Evolutionary conservation across 2,329 filamentous ascomycete species (phyloP), one percentile per base, ranked within the genome.

Genomic region (Phialophora verrucosa): DNA sequence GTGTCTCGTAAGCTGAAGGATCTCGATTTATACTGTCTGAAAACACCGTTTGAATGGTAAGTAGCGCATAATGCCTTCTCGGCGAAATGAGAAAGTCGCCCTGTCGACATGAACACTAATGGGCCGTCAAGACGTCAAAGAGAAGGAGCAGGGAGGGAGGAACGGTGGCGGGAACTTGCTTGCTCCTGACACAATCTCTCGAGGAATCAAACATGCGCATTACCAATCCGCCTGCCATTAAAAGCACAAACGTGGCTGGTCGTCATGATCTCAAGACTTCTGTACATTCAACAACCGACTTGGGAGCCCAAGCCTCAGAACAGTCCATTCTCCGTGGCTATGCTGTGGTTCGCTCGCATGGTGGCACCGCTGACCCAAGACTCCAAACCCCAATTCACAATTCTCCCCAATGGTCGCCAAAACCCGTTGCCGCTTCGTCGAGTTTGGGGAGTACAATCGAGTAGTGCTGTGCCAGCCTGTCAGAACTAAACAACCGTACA

Each of bases 311-410:
- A n/a, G 25, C 29, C 47, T 27, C 38, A 35, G 50, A 50, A 6
- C n/a, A 12, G 2, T 27, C 6, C 14, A 27, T 8, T 31, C 56
- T 25, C 56, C 56, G n/a, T 38, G 56, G 32, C 14, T 31, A 25
- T 49, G 56, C 42, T 29, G 44, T 49, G 25, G 49, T 51, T 61
- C 59, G 59, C 49, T 54, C 59, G 62, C 62, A 29, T 29, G 35
- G 42, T 44, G 27, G 1, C 17, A 29, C 20, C 38, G 17, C 17
- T 17, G 38, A 20, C 25, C 23, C 57, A 59, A 47, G 56, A 44
- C 42, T 49, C 32, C 49, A 25, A 53, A 27, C 8, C n/a, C 47
- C 31, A 23, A 44, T 44, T 44, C 14, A n/a, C 38, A 20, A 44
- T 14, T 44, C 38, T n/a, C 17, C 17, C 38, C 38, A 44, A n/a